Evolutionary conservation across 2,329 filamentous ascomycete species (phyloP).

Genomic region (Arthrobotrys megalospora): DNA sequence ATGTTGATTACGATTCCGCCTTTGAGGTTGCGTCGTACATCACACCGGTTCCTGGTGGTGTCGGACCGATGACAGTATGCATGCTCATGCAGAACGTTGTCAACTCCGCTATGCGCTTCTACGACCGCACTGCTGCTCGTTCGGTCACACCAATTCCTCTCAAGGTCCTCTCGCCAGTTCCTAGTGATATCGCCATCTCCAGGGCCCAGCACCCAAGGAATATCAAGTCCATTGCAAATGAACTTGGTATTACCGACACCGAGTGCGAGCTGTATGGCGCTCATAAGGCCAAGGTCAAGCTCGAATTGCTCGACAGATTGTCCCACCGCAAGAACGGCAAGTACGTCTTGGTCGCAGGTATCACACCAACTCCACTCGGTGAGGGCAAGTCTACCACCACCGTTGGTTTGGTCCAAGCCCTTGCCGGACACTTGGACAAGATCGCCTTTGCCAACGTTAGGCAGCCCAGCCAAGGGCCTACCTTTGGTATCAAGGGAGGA

Average conservation of each 20-base stretch:
- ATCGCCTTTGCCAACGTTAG: constrained; percentile 96
- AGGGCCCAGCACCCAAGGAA: constrained; percentile 91
- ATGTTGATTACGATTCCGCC: constrained; percentile 92
- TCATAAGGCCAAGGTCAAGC: constrained; percentile 95
- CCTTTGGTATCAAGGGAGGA: constrained; percentile 98
- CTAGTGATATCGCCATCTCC: constrained; percentile 95
- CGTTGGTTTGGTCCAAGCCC: constrained; percentile 91
- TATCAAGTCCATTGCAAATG: constrained; percentile 85
- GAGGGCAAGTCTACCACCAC: constrained; percentile 99
- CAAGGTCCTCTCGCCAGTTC: constrained; percentile 83
- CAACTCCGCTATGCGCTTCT: constrained; percentile 84
- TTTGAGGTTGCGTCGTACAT: constrained; percentile 86
- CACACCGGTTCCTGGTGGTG: constrained; percentile 95
- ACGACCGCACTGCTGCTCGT: constrained; percentile 85
- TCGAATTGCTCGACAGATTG: constrained; percentile 84
- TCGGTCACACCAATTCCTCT: constrained; percentile 86
- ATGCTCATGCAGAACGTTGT: constrained; percentile 98
- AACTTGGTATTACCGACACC: constrained; percentile 87
- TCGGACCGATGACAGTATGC: constrained; percentile 98
- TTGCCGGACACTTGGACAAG: constrained; percentile 88
- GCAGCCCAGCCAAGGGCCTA: constrained; percentile 96
- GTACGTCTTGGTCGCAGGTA: constrained; percentile 93
- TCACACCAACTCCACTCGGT: constrained; percentile 94
- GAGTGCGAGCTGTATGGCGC: constrained; percentile 96
- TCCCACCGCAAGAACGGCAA: constrained; percentile 88